Evolutionary conservation across 1,139 yeast genomes (phyloP).

Genomic region (Blastobotrys capitulatus): DNA sequence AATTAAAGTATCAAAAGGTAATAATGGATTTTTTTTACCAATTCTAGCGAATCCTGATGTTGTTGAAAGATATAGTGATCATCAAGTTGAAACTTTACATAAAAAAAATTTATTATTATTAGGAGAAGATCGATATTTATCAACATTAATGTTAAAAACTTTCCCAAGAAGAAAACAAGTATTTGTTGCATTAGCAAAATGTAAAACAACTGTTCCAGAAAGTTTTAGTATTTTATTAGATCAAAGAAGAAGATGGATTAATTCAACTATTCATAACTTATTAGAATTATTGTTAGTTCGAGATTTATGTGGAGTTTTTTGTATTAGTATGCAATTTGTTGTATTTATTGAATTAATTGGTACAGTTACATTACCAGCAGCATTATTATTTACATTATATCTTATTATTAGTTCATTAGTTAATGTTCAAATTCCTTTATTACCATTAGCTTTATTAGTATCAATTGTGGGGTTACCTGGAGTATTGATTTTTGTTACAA

Average conservation of each 20-base stretch:
- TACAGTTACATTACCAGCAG: slow-evolving; percentile 88
- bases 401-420: slow-evolving; percentile 73
- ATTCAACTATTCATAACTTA: slow-evolving; percentile 92
- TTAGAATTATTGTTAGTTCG: slow-evolving; percentile 84
- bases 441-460: slow-evolving; percentile 75
- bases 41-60: slow-evolving; percentile 93
- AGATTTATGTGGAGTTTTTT: slow-evolving; percentile 94
- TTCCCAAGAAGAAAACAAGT: slow-evolving; percentile 91
- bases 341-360: slow-evolving; percentile 84
- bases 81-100: slow-evolving; percentile 81
- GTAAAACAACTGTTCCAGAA: slow-evolving; percentile 90
- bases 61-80: slow-evolving; percentile 90
- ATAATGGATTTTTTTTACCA: slow-evolving; percentile 94
- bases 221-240: slow-evolving; percentile 75
- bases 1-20: slow-evolving; percentile 87
- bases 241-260: slow-evolving; percentile 98
- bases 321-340: slow-evolving; percentile 96
- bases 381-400: slow-evolving; percentile 79
- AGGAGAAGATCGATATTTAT: slow-evolving; percentile 89
- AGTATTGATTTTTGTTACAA: slow-evolving; percentile 67
- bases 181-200: slow-evolving; percentile 93
- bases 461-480: slow-evolving; percentile 86
- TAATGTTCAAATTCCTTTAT: slow-evolving; percentile 47
- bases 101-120: slow-evolving; percentile 79
- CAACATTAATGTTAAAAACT: slow-evolving; percentile 85